Percentiles rank a stretch among this genome's conserved stretches.
Conservation (phyloP, 345 rosid species). For the Arabis hirsuta region DNA sequence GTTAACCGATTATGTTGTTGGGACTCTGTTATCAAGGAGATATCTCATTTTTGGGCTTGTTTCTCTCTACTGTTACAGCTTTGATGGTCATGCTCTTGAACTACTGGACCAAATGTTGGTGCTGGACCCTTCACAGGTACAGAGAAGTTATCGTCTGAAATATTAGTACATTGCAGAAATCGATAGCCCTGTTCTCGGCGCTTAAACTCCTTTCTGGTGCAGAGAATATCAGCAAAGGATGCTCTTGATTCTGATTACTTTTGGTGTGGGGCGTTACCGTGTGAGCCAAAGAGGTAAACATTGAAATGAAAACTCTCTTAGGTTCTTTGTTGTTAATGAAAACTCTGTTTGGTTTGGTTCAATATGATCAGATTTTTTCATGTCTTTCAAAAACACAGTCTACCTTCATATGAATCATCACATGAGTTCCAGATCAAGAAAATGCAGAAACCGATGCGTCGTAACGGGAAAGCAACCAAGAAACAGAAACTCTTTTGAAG, state of each 20-base stretch:
- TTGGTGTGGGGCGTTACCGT: constrained; percentile 93
- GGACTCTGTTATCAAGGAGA: background rate
- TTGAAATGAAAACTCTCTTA: background rate
- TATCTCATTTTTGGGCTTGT: constrained; percentile 1
- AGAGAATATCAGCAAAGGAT: constrained; percentile 98
- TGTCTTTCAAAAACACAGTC: constrained; percentile 46
- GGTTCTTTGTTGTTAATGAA: background rate
- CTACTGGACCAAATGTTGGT: constrained; percentile 85
- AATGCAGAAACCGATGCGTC: constrained; percentile 76
- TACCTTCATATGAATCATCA: constrained; percentile 91
- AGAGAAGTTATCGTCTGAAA: background rate
- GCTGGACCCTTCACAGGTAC: constrained; percentile 85
- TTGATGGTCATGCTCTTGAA: constrained; percentile 93
- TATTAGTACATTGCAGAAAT: constrained; percentile 10
- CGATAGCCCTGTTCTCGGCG: constrained; percentile 3
- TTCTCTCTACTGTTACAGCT: constrained; percentile 45
- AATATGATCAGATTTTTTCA: too few relatives aligned
- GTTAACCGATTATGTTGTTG: background rate
- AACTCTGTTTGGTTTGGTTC: constrained; percentile 6
- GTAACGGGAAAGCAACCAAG: constrained; percentile 80
- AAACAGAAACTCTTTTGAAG: constrained; percentile 67
- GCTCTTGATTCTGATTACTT: constrained; percentile 96
- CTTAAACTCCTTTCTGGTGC: constrained; percentile 8
- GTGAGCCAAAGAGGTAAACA: constrained; percentile 86
- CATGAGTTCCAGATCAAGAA: constrained; percentile 98